These are phyloP conservation scores for Arthrinium puccinioides DNA, from an alignment of 2,329 filamentous ascomycete species.

Conservation along the genomic window DNA sequence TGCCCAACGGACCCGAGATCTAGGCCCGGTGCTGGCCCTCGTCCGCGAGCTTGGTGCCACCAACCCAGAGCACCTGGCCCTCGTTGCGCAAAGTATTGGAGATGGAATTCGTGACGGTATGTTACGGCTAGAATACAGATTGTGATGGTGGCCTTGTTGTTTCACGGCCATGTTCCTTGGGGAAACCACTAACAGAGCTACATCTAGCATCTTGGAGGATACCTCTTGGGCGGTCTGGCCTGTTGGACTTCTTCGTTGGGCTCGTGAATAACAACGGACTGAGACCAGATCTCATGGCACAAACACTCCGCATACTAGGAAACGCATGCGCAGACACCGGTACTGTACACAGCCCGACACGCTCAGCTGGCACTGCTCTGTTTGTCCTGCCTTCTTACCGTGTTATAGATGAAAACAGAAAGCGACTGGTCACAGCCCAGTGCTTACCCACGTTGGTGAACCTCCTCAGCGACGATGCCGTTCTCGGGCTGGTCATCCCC, in stretches of 20 bases:
- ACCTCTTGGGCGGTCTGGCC: conserved; percentile 49
- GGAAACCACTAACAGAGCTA: conserved; percentile 13
- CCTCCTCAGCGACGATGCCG: conserved; percentile 37
- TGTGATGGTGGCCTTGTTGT: no score
- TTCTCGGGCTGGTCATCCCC: conserved; percentile 47
- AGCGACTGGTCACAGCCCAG: conserved; percentile 42
- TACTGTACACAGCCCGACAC: conserved; percentile 17
- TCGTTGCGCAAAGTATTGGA: conserved; percentile 43
- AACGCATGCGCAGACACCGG: conserved; percentile 58
- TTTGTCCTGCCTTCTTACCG: neutral
- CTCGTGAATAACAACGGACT: conserved; percentile 32
- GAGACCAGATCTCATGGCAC: conserved; percentile 38
- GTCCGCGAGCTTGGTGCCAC: conserved; percentile 34
- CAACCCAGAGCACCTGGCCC: conserved; percentile 33
- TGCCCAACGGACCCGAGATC: conserved; percentile 9
- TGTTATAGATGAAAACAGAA: conserved; percentile 48
- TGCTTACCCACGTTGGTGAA: conserved; percentile 39
- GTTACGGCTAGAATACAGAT: conserved; percentile 14
- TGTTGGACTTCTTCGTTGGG: conserved; percentile 48
- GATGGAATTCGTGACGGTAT: conserved; percentile 49
- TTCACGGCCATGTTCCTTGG: no score
- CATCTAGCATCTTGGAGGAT: conserved; percentile 45
- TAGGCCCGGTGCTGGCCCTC: conserved; percentile 30
- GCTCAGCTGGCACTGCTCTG: no score
- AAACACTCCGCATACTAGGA: conserved; percentile 50